These are phyloP conservation scores for Fusarium pininemorale DNA, from an alignment of 2,329 filamentous ascomycete genomes.

Conservation along the genomic window DNA sequence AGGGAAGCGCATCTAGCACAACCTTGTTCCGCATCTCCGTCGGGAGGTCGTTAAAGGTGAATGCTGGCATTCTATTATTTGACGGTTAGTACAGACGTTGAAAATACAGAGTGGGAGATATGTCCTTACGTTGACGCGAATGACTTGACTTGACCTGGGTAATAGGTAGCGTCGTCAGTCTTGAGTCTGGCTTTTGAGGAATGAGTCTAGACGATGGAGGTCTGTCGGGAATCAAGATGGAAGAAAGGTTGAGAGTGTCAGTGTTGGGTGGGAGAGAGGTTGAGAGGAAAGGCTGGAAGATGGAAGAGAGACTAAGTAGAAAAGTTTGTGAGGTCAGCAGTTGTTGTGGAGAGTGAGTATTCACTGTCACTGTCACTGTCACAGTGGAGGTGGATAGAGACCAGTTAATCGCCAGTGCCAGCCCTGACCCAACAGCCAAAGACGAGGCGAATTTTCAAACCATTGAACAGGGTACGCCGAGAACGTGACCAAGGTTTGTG, in stretches of 20 bases:
- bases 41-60: fast-evolving
- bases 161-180: background rate
- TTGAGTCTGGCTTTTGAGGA: too few species aligned
- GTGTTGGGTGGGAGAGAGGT: background rate
- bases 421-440: too few species aligned
- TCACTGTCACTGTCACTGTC: background rate
- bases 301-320: background rate
- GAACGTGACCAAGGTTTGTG: too few species aligned
- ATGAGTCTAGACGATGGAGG: too few species aligned
- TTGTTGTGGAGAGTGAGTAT: too few species aligned
- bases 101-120: fast-evolving
- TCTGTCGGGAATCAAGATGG: too few species aligned
- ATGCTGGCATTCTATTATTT: background rate
- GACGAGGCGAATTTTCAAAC: too few species aligned
- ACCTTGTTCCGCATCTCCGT: background rate
- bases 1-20: fast-evolving
- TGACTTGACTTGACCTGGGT: background rate
- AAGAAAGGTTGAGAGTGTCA: too few species aligned
- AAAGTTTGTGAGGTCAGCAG: background rate
- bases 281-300: background rate
- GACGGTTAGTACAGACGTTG: background rate
- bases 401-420: background rate
- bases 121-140: background rate
- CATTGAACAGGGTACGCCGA: too few species aligned
- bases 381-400: background rate